Evolutionary conservation across 768 basidiomycete species (phyloP).

Genomic region (Collybiopsis luxurians): DNA sequence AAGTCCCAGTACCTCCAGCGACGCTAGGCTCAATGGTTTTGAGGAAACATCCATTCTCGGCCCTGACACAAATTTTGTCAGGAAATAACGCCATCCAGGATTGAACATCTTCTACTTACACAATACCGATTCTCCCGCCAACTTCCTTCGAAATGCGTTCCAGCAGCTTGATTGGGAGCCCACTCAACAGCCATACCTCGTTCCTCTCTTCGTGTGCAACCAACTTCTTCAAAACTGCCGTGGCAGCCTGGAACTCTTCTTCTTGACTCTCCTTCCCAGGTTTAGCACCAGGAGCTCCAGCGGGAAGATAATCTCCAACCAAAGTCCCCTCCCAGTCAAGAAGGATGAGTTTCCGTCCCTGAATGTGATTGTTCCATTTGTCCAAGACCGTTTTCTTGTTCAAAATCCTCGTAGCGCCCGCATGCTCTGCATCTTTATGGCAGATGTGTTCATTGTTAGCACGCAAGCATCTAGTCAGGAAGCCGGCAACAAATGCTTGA

Average conservation of each 20-base stretch:
- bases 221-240: constrained; percentile 55
- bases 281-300: constrained; percentile 52
- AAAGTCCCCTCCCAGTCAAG: constrained; percentile 75
- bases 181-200: constrained; percentile 82
- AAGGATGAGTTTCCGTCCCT: constrained; percentile 61
- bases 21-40: constrained; percentile 38
- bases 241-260: constrained; percentile 32
- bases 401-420: not conserved
- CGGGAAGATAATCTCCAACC: constrained; percentile 6
- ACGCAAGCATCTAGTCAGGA: constrained; percentile 73
- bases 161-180: constrained; percentile 60
- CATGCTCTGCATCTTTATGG: not conserved
- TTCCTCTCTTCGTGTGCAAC: constrained; percentile 61
- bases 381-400: constrained; percentile 42
- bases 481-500: constrained; percentile 76
- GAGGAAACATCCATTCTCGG: constrained; percentile 88
- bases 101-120: constrained; percentile 58
- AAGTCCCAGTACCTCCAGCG: constrained; percentile 28
- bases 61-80: too few species aligned
- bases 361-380: constrained; percentile 53
- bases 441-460: constrained; percentile 64
- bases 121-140: constrained; percentile 66
- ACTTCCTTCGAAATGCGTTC: constrained; percentile 59
- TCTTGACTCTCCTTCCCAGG: constrained; percentile 6
- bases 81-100: too few species aligned